Base-by-base conservation (phyloP, 2,329 filamentous ascomycete species). In the Dothistroma pini region DNA sequence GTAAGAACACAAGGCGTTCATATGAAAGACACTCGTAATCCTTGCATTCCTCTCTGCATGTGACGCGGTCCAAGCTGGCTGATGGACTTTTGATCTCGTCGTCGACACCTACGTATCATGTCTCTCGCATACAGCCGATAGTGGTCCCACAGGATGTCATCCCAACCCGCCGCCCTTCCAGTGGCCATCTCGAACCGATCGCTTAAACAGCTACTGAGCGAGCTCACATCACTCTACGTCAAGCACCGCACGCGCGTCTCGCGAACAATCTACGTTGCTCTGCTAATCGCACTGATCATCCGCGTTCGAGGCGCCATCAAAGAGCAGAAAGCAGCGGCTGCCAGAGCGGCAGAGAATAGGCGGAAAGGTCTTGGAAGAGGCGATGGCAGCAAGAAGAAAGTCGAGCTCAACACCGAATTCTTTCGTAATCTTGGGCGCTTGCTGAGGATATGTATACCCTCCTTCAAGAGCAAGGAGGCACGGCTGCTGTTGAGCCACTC, bases 351-450 rank as follows among this genome's bases (percentile, higher is more conserved):
- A 6, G 84, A 86, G 67, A 71, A 83, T 74, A 75, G 86, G 72
- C 67, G 68, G 34, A 67, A 66, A 60, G 70, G 67, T 16, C 61
- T 66, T 1, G 64, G 63, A 7, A 66, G 63, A 31, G 70, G 86
- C 75, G 75, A 76, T 14, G 75, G 63, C 62, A 21, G 59, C 54
- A 72, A 67, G 66, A 84, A 84, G 71, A 93, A 90, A 78, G 93
- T 97, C 58, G 93, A 96, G 78, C 80, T 99, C 68, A 96, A 99
- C 75, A 84, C 91, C 71, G 93, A 97, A 69, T 91, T 91, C 75
- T 88, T 90, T 74, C 86, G 86, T 67, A 91, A 88, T 63, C 77
- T 99, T 68, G 79, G 95, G 67, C 83, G 88, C 44, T 77, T 99
- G 70, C 75, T 97, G 67, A 86, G 83, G 75, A 96, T 99, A 71